phyloP scores from a whole-genome alignment of 1,284 basidiomycete genomes.

The Cryptococcus sp. region DNA sequence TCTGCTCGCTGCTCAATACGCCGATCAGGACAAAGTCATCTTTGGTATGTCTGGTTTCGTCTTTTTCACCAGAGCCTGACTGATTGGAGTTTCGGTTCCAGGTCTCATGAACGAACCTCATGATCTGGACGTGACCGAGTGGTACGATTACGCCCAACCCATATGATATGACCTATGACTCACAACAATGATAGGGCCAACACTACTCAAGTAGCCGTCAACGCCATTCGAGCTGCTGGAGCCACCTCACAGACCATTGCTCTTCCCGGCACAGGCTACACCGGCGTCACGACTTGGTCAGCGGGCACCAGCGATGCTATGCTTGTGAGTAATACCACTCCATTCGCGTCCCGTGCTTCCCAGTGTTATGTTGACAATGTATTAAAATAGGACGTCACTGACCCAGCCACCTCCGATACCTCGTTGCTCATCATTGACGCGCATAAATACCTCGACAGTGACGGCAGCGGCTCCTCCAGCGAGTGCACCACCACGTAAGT shows the following conservation, averaged over 20 bases:
- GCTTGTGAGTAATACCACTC: slow-evolving; percentile 43
- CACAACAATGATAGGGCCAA: slow-evolving; percentile 20
- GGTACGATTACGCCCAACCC: slow-evolving; percentile 11
- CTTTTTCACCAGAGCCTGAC: neutral
- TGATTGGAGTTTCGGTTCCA: neutral
- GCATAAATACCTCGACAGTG: slow-evolving; percentile 64
- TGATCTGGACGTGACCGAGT: slow-evolving; percentile 39
- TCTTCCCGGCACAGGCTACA: slow-evolving; percentile 46
- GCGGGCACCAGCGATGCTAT: slow-evolving; percentile 51
- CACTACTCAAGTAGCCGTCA: slow-evolving; percentile 45
- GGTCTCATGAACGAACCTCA: slow-evolving; percentile 52
- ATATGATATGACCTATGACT: neutral
- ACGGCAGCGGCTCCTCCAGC: slow-evolving; percentile 61
- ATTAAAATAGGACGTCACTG: slow-evolving; percentile 55
- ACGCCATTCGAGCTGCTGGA: slow-evolving; percentile 48
- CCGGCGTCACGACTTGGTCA: slow-evolving; percentile 34
- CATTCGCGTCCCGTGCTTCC: neutral
- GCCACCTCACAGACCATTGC: slow-evolving; percentile 46
- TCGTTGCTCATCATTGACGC: slow-evolving; percentile 61
- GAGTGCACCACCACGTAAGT: slow-evolving; percentile 57
- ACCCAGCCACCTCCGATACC: slow-evolving; percentile 59
- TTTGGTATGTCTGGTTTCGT: slow-evolving; percentile 47
- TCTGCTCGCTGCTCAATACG: slow-evolving; percentile 60
- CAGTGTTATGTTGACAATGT: neutral
- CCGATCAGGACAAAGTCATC: slow-evolving; percentile 57